Evolutionary conservation across 2,329 filamentous ascomycete genomes (phyloP).

Genomic region (Fusarium buxicola): DNA sequence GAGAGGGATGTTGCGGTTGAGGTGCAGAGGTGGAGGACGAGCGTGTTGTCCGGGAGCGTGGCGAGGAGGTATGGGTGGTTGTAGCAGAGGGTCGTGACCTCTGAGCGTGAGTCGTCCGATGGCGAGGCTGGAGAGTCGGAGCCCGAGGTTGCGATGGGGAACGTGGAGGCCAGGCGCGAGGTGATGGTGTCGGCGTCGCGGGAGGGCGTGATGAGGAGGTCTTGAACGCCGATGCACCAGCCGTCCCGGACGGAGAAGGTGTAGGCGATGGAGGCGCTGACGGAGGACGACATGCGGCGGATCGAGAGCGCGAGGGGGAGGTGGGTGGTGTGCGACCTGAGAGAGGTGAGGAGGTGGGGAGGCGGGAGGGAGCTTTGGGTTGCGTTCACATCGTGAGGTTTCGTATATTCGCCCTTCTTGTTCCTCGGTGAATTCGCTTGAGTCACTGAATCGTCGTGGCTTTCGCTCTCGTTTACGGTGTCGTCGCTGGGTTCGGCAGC

Average conservation of each 20-base stretch:
- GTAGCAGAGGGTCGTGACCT: slow-evolving; percentile 72
- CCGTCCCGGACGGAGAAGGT: slow-evolving; percentile 81
- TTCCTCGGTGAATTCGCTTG: background rate
- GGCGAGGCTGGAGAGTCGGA: slow-evolving; percentile 3
- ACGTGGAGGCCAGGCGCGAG: slow-evolving; percentile 53
- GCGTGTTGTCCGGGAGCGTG: slow-evolving; percentile 87
- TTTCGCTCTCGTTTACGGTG: background rate
- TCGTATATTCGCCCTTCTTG: background rate
- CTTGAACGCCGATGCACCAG: slow-evolving; percentile 94
- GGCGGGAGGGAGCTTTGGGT: slow-evolving; percentile 27
- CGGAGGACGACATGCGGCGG: slow-evolving; percentile 70
- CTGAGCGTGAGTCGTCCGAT: slow-evolving; percentile 32
- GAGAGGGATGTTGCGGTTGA: slow-evolving; percentile 74
- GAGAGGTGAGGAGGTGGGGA: slow-evolving; percentile 73
- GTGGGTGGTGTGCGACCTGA: slow-evolving; percentile 83
- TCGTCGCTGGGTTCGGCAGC: slow-evolving; percentile 21
- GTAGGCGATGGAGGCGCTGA: slow-evolving; percentile 89
- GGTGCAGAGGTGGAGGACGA: slow-evolving; percentile 83
- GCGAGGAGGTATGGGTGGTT: slow-evolving; percentile 87
- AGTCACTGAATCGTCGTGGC: background rate
- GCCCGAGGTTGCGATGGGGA: slow-evolving; percentile 46
- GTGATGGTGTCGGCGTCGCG: slow-evolving; percentile 47
- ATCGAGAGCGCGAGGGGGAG: slow-evolving; percentile 86
- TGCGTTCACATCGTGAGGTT: background rate
- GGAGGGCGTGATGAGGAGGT: slow-evolving; percentile 71